These are phyloP conservation scores for Solanum rostratum DNA, from an alignment of 257 asterid genomes.

Conservation along the genomic window DNA sequence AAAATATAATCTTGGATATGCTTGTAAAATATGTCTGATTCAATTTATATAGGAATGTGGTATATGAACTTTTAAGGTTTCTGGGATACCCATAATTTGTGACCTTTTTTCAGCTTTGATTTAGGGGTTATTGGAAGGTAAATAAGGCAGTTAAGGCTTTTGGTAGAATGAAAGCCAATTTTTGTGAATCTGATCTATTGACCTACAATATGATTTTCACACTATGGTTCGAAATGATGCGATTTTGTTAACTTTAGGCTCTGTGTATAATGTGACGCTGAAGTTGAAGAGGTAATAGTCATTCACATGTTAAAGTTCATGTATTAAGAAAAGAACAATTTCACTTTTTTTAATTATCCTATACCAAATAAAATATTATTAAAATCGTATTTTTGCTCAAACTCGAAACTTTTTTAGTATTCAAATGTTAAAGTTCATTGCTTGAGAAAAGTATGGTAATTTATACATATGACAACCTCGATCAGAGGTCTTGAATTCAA, in stretches of 20 bases:
- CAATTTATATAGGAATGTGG: conserved; percentile 54
- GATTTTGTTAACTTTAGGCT: background rate
- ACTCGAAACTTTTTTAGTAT: too few species aligned
- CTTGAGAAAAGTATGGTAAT: background rate
- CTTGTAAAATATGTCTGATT: conserved; percentile 25
- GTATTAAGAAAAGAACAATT: background rate
- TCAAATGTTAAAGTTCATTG: background rate
- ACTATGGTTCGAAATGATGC: background rate
- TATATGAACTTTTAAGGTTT: conserved; percentile 32
- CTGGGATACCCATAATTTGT: conserved; percentile 15
- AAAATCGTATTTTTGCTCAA: too few species aligned
- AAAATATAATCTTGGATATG: background rate
- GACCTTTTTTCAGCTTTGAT: conserved; percentile 53
- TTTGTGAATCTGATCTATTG: background rate
- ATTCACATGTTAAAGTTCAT: background rate
- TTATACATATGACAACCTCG: background rate
- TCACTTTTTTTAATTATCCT: too few species aligned
- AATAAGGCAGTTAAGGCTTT: conserved; percentile 47
- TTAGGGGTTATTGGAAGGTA: conserved; percentile 54
- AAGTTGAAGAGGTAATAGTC: background rate
- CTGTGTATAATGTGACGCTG: background rate
- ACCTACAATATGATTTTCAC: background rate
- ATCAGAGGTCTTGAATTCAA: background rate
- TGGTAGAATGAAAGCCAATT: conserved; percentile 27
- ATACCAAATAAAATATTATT: too few species aligned